Base-by-base conservation (phyloP, 495 filamentous ascomycete genomes). In the Massariosphaeria phaeospora region DNA sequence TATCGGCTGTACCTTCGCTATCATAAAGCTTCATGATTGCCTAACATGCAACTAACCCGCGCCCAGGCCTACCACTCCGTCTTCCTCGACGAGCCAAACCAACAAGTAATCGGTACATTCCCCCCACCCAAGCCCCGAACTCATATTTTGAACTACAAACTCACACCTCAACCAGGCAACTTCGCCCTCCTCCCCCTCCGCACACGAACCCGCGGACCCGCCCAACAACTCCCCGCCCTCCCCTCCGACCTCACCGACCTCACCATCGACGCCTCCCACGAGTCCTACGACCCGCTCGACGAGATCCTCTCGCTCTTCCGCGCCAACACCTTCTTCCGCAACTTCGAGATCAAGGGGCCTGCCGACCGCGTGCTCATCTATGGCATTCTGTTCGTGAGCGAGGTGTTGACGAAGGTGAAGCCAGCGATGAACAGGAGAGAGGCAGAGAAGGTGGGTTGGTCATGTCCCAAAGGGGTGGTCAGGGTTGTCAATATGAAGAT, bases 271-370 rank as follows among this genome's bases (percentile, higher is more conserved):
- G 81, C 88, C 30, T 85, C 90, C 66, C 83, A 79, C 69, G 86
- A 93, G 67, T 85, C 83, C 57, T 97, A 97, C 75, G 93, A 98
- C 76, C 84, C 90, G 48, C 78, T 96, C 8, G 93, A 98, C 72
- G 93, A 98, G 73, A 84, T 91, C 25, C 79, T 98, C 42, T 83
- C 81, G 2, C 81, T 96, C 25, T 98, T 96, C 80, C 88, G 93
- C 45, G 91, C 94, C 68, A 97, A 98, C 75, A 96, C 93, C 34
- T 84, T 98, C 67, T 98, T 98, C 77, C 86, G 94, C 61, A 98
- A 98, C 77, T 98, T 98, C 67, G 94, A 96, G 77, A 95, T 97
- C 80, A 90, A 95, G 68, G 93, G 93, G 15, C 88, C 89, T 26
- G 93, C 93, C 48, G 93, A 98, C 72, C 80, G 94, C 39, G 81